Conservation (phyloP, 257 asterid species). For the Jaltomata sinuosa region DNA sequence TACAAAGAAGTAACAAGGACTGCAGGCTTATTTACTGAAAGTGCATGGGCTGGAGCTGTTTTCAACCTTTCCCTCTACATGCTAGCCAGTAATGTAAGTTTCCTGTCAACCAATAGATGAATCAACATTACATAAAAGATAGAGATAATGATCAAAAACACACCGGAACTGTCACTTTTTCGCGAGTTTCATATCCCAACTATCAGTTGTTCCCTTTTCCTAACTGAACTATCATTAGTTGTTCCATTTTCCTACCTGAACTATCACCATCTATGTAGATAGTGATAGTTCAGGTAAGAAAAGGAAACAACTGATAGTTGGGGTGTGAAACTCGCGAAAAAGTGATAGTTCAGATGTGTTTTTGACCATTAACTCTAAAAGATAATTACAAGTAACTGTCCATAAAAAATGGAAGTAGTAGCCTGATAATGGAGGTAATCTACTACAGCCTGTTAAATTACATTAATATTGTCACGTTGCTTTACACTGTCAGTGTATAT, state of each 20-base stretch:
- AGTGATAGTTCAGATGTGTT: background rate
- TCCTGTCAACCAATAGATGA: background rate
- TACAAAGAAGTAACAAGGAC: constrained; percentile 43
- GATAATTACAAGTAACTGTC: background rate
- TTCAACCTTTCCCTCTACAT: constrained; percentile 56
- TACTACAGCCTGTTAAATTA: background rate
- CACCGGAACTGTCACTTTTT: background rate
- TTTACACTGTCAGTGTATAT: background rate
- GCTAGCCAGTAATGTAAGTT: constrained; percentile 59
- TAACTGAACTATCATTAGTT: background rate
- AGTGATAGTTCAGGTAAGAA: background rate
- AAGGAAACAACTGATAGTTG: background rate
- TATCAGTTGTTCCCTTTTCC: background rate
- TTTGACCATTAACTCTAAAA: background rate
- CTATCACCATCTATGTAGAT: background rate
- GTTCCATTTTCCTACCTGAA: background rate
- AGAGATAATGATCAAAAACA: background rate
- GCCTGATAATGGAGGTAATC: background rate
- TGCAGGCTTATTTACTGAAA: constrained; percentile 50
- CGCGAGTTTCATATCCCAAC: background rate
- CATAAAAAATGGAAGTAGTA: background rate
- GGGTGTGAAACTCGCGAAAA: background rate
- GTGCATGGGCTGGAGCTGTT: constrained; percentile 70
- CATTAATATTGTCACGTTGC: background rate
- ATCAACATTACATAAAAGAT: background rate